Evolutionary conservation across 2,329 filamentous ascomycete genomes (phyloP), one percentile per base, ranked within the genome.

Genomic region (Phoma sp.): DNA sequence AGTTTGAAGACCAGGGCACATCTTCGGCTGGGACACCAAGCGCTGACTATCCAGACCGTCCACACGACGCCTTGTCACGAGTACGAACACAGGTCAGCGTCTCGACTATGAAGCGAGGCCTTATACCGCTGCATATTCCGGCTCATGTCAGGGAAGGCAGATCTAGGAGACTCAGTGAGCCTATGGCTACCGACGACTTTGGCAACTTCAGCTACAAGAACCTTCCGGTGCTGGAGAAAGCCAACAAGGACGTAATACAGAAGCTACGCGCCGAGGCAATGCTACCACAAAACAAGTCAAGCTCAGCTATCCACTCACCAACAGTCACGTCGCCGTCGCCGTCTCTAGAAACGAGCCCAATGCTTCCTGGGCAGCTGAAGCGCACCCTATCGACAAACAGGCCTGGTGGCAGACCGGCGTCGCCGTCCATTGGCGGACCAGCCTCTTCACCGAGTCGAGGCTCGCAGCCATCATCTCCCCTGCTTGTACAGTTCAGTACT

Each of bases 171-270:
- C 81, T 98, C 35, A 98, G 93, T 73, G 95, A 99, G 74, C 95
- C 95, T 1, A 87, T 93, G 13, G 84, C 86, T 29, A 83, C 88
- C 0, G 95, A 99, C 73, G 96, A 99, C 71, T 99, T 99, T 79
- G 95, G 95, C 29, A 92, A 86, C 59, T 99, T 99, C 75, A 86
- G 91, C 35, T 99, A 96, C 82, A 99, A 99, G 78, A 99, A 99
- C 66, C 79, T 99, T 43, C 93, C 93, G 0, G 93, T 98, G 18
- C 82, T 99, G 14, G 95, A 98, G 68, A 98, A 97, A 75, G 95
- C 95, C 49, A 99, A 99, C 77, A 99, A 99, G 72, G 95, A 99
- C 67, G 92, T 98, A 27, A 96, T 99, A 29, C 93, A 98, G 67
- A 98, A 98, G 73, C 81, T 99, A 52, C 88, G 93, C 9, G 91